Evolutionary conservation across 352 stramenopile genomes (phyloP), one percentile per base, ranked within the genome.

Genomic region (Halophytophthora batemanensis): DNA sequence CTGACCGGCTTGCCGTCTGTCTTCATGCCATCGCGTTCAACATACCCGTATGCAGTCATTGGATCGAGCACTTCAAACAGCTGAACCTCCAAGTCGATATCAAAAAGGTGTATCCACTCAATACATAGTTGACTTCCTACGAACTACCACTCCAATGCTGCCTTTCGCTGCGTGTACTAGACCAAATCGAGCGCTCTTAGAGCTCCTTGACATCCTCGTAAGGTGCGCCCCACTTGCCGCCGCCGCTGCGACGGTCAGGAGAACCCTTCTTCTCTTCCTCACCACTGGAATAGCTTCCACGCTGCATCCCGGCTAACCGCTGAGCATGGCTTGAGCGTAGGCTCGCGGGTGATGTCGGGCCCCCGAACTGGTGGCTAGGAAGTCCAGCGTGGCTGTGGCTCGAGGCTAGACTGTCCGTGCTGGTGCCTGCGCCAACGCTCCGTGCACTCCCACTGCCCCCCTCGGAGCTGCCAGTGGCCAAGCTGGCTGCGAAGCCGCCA

Each of bases 271-370:
- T 59, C 51, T 53, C 56, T 36, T 67, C 62, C 57, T 71, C 48
- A 53, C 43, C 57, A 53, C 44, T 66, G 28, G 52, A 66, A 57
- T 53, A 64, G 25, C 44, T 60, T n/a, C 66, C 51, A 42, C 59
- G 57, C 31, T 54, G 50, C 47, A 64, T 51, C 45, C 51, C 49
- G 43, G 56, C 50, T 29, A 59, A n/a, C 48, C 36, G 15, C 18
- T 40, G 45, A 35, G 48, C 33, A 6, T 61, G 45, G 48, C 39
- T 59, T 21, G 46, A 33, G 21, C 47, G 55, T 45, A 61, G 15
- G 19, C 55, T 49, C 18, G 46, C 14, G 19, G 48, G 48, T 15
- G 59, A 67, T 19, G 45, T 64, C 12, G 50, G 49, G 21, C 39
- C 45, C 6, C 8, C 50, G 38, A 46, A 48, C 34, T 31, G 25